These are phyloP conservation scores for Chlamydomonas incerta DNA, from an alignment of 139 green algal genomes.

Conservation along the genomic window DNA sequence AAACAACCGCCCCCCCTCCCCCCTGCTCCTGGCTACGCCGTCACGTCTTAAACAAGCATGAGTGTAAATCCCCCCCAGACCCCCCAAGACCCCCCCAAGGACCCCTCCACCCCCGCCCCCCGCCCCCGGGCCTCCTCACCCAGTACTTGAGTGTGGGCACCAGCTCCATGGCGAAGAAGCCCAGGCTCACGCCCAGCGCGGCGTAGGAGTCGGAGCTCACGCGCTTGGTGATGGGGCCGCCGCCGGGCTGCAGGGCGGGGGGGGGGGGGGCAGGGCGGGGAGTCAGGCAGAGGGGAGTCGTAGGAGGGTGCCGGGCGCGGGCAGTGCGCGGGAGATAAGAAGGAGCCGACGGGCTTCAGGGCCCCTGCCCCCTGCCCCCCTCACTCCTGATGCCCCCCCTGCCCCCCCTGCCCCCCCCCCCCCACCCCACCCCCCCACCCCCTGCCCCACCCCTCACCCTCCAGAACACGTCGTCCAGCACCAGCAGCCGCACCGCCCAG, in stretches of 20 bases:
- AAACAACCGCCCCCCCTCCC: no score
- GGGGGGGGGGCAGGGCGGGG: no score
- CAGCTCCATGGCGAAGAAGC: constrained; percentile 56
- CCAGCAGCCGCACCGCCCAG: constrained; percentile 16
- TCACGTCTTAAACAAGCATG: no score
- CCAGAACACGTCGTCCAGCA: constrained; percentile 33
- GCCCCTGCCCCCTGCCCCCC: not conserved
- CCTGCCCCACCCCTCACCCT: constrained; percentile 11
- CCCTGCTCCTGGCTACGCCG: no score
- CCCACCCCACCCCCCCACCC: not conserved
- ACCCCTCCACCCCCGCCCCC: not conserved
- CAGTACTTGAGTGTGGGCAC: constrained; percentile 52
- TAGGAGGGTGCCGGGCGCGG: not conserved
- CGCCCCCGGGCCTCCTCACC: not conserved
- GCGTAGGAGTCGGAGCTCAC: constrained; percentile 22
- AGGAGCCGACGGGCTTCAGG: not conserved
- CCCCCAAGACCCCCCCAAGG: no score
- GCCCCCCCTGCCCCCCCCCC: not conserved
- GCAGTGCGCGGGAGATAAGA: no score
- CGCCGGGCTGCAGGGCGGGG: not conserved
- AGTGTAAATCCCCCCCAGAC: no score
- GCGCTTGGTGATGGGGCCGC: not conserved
- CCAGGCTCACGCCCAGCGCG: constrained; percentile 41
- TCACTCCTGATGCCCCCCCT: not conserved
- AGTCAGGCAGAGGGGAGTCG: not conserved